Evolutionary conservation across 331 rosid genomes (phyloP).

Genomic region (Malus hybrid): DNA sequence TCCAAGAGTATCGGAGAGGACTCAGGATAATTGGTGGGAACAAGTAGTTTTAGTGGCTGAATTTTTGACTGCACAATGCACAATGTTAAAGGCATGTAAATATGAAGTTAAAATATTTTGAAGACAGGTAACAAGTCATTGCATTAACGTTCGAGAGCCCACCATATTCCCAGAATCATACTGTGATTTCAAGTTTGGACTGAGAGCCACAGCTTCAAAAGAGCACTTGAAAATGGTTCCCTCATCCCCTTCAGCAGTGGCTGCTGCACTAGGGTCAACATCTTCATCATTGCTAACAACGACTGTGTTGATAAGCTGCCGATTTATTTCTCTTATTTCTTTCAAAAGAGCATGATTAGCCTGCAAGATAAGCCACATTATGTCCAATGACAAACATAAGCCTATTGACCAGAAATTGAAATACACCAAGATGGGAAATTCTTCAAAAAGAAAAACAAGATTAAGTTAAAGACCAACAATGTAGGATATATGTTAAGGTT

Average conservation of each 20-base stretch:
- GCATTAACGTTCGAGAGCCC: slow-evolving; percentile 17
- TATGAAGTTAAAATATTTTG: background rate
- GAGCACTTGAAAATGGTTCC: slow-evolving; percentile 92
- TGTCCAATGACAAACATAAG: background rate
- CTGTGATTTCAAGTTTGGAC: slow-evolving; percentile 82
- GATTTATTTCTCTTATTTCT: slow-evolving; percentile 86
- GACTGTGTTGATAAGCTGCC: slow-evolving; percentile 74
- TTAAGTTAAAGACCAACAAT: background rate
- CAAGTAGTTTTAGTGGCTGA: slow-evolving; percentile 85
- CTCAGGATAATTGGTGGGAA: slow-evolving; percentile 86
- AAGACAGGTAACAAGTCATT: slow-evolving; percentile 1
- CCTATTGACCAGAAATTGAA: slow-evolving; percentile 1
- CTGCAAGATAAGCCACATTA: slow-evolving; percentile 32
- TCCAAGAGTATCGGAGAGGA: slow-evolving; percentile 83
- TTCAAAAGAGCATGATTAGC: slow-evolving; percentile 75
- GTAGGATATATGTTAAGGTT: too few species aligned
- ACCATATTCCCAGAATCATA: slow-evolving; percentile 83
- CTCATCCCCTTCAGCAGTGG: slow-evolving; percentile 59
- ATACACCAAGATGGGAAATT: background rate
- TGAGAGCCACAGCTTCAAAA: slow-evolving; percentile 78
- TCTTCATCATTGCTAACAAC: slow-evolving; percentile 75
- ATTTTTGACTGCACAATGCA: slow-evolving; percentile 68
- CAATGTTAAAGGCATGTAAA: slow-evolving; percentile 1
- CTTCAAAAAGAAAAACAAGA: background rate
- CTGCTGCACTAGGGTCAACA: slow-evolving; percentile 63